A percentile compares a stretch with the other conserved stretches of the same genome.
These are phyloP conservation scores for Apiospora arundinis DNA, from an alignment of 2,329 filamentous ascomycete genomes.

Conservation along the genomic window DNA sequence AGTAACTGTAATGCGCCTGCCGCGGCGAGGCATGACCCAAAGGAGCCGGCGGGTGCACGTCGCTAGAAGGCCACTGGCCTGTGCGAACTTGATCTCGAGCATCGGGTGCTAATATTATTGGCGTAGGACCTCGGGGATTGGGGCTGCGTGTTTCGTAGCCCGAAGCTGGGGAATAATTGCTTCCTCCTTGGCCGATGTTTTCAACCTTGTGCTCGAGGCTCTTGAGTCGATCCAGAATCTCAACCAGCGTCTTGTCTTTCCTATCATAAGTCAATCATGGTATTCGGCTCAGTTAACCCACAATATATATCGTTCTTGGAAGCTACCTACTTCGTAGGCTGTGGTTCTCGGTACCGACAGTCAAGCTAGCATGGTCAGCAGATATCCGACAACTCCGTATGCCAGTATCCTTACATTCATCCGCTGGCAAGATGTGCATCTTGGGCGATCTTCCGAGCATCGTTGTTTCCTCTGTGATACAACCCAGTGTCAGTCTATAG, in stretches of 20 bases:
- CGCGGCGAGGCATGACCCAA: background rate
- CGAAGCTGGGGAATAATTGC: slow-evolving; percentile 31
- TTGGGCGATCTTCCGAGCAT: slow-evolving; percentile 68
- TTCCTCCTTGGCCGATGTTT: slow-evolving; percentile 41
- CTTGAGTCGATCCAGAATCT: slow-evolving; percentile 64
- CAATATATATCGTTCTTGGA: slow-evolving; percentile 5
- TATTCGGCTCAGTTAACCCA: too few relatives aligned
- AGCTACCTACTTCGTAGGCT: slow-evolving; percentile 65
- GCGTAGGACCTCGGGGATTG: background rate
- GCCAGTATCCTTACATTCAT: slow-evolving; percentile 32
- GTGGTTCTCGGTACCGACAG: slow-evolving; percentile 65
- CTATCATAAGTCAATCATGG: slow-evolving; percentile 44
- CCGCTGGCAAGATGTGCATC: slow-evolving; percentile 62
- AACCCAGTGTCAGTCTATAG: background rate
- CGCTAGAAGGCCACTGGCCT: background rate
- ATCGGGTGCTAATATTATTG: background rate
- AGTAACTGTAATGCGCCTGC: slow-evolving; percentile 40
- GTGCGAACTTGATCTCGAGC: background rate
- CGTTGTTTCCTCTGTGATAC: slow-evolving; percentile 60
- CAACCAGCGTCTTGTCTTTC: slow-evolving; percentile 67
- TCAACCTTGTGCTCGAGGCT: slow-evolving; percentile 64
- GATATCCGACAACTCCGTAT: background rate
- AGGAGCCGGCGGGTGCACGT: background rate
- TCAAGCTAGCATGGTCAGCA: slow-evolving; percentile 46
- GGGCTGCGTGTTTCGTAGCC: slow-evolving; percentile 11